Conservation (phyloP, 306 rosid genomes). For the Dicorynia guianensis region DNA sequence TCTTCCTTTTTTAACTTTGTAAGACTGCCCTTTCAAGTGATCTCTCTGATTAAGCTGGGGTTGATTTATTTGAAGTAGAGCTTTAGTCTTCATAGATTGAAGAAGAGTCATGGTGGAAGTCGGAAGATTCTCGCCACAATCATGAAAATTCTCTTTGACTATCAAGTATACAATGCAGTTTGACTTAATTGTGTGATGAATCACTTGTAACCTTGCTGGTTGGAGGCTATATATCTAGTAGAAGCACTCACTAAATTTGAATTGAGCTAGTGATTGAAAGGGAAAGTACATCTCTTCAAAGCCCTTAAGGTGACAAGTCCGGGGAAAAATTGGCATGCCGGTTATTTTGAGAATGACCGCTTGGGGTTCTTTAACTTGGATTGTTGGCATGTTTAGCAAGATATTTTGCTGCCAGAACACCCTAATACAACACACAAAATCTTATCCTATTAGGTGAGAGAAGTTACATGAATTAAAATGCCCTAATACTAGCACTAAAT, state of each 20-base stretch:
- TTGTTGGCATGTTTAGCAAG: background rate
- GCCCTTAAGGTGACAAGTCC: background rate
- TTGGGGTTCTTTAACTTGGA: background rate
- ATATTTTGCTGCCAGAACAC: background rate
- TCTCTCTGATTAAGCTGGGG: background rate
- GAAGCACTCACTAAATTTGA: background rate
- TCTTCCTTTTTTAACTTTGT: background rate
- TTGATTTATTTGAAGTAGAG: slow-evolving; percentile 1
- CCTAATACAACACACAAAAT: no score
- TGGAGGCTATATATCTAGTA: slow-evolving; percentile 2
- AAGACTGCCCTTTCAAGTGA: slow-evolving; percentile 3
- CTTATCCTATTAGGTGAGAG: no score
- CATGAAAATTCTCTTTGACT: no score
- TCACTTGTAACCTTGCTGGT: background rate
- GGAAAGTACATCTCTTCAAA: background rate
- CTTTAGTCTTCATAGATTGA: background rate
- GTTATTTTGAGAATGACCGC: background rate
- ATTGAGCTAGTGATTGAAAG: background rate
- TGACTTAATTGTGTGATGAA: background rate
- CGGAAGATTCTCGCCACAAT: background rate
- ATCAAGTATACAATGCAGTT: background rate
- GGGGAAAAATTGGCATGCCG: background rate
- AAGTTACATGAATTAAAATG: no score
- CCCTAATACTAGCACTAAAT: background rate
- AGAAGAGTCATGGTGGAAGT: background rate